Evolutionary conservation across 495 filamentous ascomycete genomes (phyloP).

Genomic region (Staphylotrichum tortipilum): DNA sequence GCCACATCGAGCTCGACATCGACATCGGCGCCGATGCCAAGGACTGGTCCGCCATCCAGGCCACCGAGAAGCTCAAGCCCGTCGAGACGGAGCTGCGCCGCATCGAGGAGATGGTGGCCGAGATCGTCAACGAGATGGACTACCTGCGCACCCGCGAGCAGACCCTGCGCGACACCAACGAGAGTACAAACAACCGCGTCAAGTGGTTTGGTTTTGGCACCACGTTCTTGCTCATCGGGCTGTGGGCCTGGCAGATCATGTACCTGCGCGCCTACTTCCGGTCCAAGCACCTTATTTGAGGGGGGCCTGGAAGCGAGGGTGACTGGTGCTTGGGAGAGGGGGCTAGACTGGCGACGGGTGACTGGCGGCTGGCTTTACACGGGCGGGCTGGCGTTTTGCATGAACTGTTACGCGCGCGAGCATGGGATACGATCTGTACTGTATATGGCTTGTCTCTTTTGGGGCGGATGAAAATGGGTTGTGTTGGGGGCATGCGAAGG

Average conservation of each 20-base stretch:
- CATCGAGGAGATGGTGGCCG: slow-evolving; percentile 76
- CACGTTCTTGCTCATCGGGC: slow-evolving; percentile 81
- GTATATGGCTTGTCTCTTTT: slow-evolving; percentile 6
- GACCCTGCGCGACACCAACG: slow-evolving; percentile 95
- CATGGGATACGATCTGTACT: slow-evolving; percentile 19
- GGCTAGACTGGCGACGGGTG: background rate
- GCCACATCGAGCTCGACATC: slow-evolving; percentile 89
- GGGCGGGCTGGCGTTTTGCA: slow-evolving; percentile 4
- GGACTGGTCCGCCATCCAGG: slow-evolving; percentile 96
- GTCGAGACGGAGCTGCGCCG: slow-evolving; percentile 91
- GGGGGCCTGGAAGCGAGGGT: too few species aligned
- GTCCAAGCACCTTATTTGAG: slow-evolving; percentile 32
- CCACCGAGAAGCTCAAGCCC: slow-evolving; percentile 94
- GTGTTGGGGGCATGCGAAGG: background rate
- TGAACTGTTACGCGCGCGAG: slow-evolving; percentile 20
- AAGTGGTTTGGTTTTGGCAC: slow-evolving; percentile 98
- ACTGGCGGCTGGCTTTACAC: slow-evolving; percentile 5
- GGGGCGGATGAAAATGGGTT: background rate
- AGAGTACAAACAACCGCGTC: slow-evolving; percentile 97
- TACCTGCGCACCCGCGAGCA: slow-evolving; percentile 87
- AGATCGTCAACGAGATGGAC: slow-evolving; percentile 82
- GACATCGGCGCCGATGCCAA: slow-evolving; percentile 98
- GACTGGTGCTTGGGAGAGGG: too few species aligned
- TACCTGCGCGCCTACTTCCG: slow-evolving; percentile 97
- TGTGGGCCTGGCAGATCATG: slow-evolving; percentile 95